Percentiles rank a stretch among this genome's conserved stretches.
Evolutionary conservation across 116 monocot genomes (phyloP).

Genomic region (Cymodocea nodosa): DNA sequence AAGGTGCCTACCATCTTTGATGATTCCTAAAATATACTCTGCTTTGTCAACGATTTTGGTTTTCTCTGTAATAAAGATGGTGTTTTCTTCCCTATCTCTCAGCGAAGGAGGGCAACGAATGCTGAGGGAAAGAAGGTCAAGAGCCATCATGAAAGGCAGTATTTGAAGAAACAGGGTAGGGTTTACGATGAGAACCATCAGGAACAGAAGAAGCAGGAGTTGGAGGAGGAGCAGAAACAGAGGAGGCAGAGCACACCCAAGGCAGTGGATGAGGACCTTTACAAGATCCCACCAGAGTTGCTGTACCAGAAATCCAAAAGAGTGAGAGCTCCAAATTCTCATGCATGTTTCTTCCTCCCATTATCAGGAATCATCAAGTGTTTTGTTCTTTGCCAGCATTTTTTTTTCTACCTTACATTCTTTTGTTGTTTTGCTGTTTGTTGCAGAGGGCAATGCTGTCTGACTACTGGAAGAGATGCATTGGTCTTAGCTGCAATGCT

Average conservation of each 20-base stretch:
- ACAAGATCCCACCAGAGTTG: conserved; percentile 30
- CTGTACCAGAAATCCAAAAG: conserved; percentile 13
- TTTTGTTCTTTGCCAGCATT: neutral
- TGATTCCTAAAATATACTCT: too few relatives aligned
- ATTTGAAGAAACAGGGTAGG: conserved; percentile 2
- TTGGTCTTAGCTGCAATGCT: conserved; percentile 32
- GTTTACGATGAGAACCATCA: conserved; percentile 3
- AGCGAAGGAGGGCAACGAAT: conserved; percentile 1
- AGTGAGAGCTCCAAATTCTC: neutral
- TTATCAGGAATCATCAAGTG: too few relatives aligned
- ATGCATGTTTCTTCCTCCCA: too few relatives aligned
- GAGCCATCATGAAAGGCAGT: too few relatives aligned
- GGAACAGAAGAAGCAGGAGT: neutral
- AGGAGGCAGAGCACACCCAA: conserved; percentile 15
- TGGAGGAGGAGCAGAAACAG: neutral
- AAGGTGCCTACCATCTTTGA: neutral
- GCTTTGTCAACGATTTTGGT: too few relatives aligned
- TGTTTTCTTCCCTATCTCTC: neutral
- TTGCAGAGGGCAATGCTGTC: conserved; percentile 17
- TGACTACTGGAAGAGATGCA: conserved; percentile 23
- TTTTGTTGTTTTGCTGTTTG: neutral
- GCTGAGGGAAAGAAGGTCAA: neutral
- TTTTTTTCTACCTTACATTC: neutral
- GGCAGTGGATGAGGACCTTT: conserved; percentile 29
- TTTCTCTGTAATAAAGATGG: neutral